phyloP scores from a whole-genome alignment of 257 asterid genomes.

The Leptodermis oblonga region DNA sequence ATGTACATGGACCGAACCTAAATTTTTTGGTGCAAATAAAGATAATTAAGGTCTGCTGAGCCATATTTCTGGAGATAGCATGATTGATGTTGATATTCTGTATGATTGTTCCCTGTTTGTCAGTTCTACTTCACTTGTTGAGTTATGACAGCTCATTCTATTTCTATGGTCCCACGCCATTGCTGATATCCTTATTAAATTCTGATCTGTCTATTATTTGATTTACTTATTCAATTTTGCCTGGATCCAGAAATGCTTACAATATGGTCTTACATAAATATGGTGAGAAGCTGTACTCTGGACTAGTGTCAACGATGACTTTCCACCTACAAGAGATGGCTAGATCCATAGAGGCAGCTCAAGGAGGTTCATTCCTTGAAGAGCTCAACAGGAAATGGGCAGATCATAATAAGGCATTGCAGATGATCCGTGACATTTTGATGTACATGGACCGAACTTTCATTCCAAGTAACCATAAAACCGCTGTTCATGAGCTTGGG shows the following conservation, averaged over 20 bases:
- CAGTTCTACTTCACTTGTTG: background rate
- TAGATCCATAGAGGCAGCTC: slow-evolving; percentile 62
- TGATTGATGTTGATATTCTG: background rate
- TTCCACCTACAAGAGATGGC: slow-evolving; percentile 74
- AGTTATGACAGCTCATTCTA: background rate
- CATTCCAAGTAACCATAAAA: slow-evolving; percentile 59
- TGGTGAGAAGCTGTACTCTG: slow-evolving; percentile 85
- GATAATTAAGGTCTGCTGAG: no score
- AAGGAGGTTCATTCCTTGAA: slow-evolving; percentile 70
- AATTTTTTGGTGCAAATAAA: background rate
- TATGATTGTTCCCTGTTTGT: background rate
- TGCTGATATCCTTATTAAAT: background rate
- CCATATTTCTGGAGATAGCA: background rate
- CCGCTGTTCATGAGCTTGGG: slow-evolving; percentile 84
- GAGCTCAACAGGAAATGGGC: slow-evolving; percentile 79
- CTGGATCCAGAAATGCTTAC: slow-evolving; percentile 64
- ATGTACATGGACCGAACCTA: slow-evolving; percentile 88
- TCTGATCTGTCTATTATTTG: slow-evolving; percentile 18
- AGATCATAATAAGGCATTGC: slow-evolving; percentile 79
- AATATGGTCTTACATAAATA: slow-evolving; percentile 81
- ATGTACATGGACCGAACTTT: slow-evolving; percentile 95
- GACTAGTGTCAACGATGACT: slow-evolving; percentile 74
- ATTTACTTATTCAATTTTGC: slow-evolving; percentile 19
- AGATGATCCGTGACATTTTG: slow-evolving; percentile 78
- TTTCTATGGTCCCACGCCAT: background rate